Base-by-base conservation (phyloP, 495 filamentous ascomycete species). In the Evansstolkia leycettana region DNA sequence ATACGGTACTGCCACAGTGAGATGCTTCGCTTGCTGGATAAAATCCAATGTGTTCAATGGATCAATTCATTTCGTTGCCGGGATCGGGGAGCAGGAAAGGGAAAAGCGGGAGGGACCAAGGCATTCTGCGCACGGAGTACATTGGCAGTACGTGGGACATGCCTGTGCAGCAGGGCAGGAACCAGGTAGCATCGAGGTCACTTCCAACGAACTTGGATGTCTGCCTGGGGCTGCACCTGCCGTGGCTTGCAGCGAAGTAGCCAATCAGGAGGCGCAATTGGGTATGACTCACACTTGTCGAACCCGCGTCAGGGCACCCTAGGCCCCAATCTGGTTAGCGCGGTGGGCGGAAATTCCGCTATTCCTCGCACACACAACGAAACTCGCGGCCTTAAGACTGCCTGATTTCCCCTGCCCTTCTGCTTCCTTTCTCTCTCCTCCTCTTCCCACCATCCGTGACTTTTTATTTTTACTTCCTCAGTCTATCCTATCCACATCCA, bases 231-330 rank as follows among this genome's bases (percentile, higher is more conserved):
- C 28, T 33, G 5, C 31, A 13, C 15, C 10, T 20, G 37, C 23
- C 18, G 26, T 42, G 39, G 47, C 34, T 26, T 1, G 14, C 13
- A n/a, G 15, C 5, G 3, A n/a, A 3, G 1, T n/a, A 26, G 14
- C 60, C 55, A 62, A 62, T 61, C 16, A 52, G 0, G 6, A 2
- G 1, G 6, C 3, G 0, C 2, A 0, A 37, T 15, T 29, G 6
- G 29, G 31, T 58, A 43, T 65, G 60, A 65, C 44, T 65, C 60
- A 65, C 60, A 64, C 56, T 51, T 47, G 55, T 23, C 55, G 58
- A 53, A 58, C 50, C n/a, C 38, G 36, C 31, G 27, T 27, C 38
- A 23, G 5, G 10, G 3, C n/a, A 25, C 18, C 30, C 13, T 46
- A 47, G 38, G 46, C 33, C 56, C 47, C 33, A 11, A 33, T 47